A percentile compares a stretch with the other conserved stretches of the same genome.
phyloP scores from a whole-genome alignment of 2,329 filamentous ascomycete species.

The Paraconiothyrium sp. region DNA sequence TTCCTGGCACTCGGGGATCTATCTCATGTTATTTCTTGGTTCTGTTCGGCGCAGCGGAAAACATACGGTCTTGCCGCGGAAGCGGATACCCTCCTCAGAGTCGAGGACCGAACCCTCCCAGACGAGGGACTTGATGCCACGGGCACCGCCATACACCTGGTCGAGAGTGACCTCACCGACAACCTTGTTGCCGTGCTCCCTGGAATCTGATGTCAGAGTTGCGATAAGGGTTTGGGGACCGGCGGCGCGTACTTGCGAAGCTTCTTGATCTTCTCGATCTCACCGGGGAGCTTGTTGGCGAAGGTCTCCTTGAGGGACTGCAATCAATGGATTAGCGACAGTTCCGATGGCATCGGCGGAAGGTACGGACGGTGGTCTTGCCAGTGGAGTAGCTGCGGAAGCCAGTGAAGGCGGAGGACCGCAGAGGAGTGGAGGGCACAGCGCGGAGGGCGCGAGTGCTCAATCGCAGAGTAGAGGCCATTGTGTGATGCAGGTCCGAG shows the following conservation, averaged over 20 bases:
- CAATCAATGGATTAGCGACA: constrained; percentile 40
- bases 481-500: constrained; percentile 59
- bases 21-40: constrained; percentile 32
- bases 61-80: constrained; percentile 90
- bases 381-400: constrained; percentile 87
- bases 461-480: constrained; percentile 86
- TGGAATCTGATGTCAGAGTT: constrained; percentile 55
- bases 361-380: constrained; percentile 78
- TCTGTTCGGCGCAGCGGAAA: background rate
- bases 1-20: constrained; percentile 98
- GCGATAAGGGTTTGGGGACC: constrained; percentile 21
- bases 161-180: constrained; percentile 98
- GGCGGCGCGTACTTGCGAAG: constrained; percentile 78
- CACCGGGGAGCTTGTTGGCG: constrained; percentile 91
- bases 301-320: constrained; percentile 99
- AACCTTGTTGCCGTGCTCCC: constrained; percentile 94
- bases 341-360: constrained; percentile 16
- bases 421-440: constrained; percentile 72
- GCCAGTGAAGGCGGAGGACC: constrained; percentile 80
- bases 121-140: constrained; percentile 97
- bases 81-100: constrained; percentile 98
- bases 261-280: constrained; percentile 99
- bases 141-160: constrained; percentile 99
- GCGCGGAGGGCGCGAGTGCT: constrained; percentile 84
- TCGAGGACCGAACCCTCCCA: constrained; percentile 99